phyloP scores from a whole-genome alignment of 192 early-diverging fungal genomes.

The Funneliformis mosseae region DNA sequence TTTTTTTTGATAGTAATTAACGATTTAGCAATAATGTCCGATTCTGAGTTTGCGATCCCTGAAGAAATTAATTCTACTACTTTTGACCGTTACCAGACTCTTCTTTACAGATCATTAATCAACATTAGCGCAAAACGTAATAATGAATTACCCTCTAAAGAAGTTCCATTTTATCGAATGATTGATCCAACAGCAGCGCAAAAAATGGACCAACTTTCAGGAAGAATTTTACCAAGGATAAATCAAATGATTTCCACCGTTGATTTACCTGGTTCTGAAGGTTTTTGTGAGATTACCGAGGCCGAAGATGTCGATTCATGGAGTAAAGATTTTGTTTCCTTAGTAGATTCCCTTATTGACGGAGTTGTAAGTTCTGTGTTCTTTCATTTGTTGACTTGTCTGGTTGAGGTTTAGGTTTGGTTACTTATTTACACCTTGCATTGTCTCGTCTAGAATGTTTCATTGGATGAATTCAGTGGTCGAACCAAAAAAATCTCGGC shows the following conservation, averaged over 20 bases:
- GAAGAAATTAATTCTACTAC: background rate
- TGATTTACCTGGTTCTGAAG: slow-evolving; percentile 4
- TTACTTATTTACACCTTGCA: background rate
- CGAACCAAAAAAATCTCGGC: slow-evolving; percentile 43
- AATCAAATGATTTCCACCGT: slow-evolving; percentile 3
- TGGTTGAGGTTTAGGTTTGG: background rate
- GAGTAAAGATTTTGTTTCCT: slow-evolving; percentile 4
- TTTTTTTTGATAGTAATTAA: no score
- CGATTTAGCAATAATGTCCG: background rate
- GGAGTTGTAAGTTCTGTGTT: background rate
- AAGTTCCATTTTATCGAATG: slow-evolving; percentile 6
- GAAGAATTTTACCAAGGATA: background rate
- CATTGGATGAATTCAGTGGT: slow-evolving; percentile 71
- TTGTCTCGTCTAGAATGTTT: slow-evolving; percentile 50
- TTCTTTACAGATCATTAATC: background rate
- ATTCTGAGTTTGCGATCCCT: background rate
- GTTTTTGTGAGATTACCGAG: background rate
- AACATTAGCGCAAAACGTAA: background rate
- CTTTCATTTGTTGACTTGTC: background rate
- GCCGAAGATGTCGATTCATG: slow-evolving; percentile 4
- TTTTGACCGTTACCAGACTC: background rate
- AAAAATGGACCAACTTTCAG: background rate
- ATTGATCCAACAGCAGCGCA: background rate
- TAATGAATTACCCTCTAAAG: background rate
- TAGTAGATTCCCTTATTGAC: slow-evolving; percentile 1